phyloP scores from a whole-genome alignment of 2,329 filamentous ascomycete species.

The Triangularia setosa region DNA sequence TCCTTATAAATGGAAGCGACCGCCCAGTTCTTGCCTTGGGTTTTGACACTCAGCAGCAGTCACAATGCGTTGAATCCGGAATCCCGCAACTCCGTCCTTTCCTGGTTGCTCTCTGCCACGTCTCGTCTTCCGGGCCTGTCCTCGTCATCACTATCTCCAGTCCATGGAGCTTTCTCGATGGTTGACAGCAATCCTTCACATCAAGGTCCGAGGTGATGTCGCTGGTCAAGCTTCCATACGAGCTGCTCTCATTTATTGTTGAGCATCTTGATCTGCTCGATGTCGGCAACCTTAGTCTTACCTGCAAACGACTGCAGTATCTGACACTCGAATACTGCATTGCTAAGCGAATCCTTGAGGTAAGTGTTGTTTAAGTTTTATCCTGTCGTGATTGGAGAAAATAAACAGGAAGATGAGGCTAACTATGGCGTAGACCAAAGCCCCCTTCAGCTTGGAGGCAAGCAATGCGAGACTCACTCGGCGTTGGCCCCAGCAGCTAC shows the following conservation, averaged over 20 bases:
- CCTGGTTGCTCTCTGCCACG: background rate
- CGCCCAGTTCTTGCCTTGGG: background rate
- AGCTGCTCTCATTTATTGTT: constrained; percentile 59
- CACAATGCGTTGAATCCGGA: background rate
- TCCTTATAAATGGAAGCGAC: background rate
- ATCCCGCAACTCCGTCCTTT: background rate
- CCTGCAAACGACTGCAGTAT: constrained; percentile 48
- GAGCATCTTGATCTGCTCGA: constrained; percentile 54
- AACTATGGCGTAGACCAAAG: constrained; percentile 32
- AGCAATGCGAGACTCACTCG: constrained; percentile 29
- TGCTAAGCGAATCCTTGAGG: constrained; percentile 55
- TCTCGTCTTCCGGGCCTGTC: background rate
- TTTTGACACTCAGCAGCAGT: background rate
- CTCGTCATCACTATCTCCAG: background rate
- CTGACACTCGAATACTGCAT: constrained; percentile 52
- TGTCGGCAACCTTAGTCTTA: constrained; percentile 51
- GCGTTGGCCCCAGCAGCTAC: constrained; percentile 50
- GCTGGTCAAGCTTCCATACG: constrained; percentile 51
- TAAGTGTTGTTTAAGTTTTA: constrained; percentile 31
- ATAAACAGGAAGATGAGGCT: constrained; percentile 11
- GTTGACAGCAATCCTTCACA: constrained; percentile 3
- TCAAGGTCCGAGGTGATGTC: constrained; percentile 28
- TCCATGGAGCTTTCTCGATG: constrained; percentile 9
- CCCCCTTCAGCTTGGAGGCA: constrained; percentile 32
- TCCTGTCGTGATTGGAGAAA: background rate